phyloP scores from a whole-genome alignment of 1,284 basidiomycete genomes.

The Microbotryum scabiosae region DNA sequence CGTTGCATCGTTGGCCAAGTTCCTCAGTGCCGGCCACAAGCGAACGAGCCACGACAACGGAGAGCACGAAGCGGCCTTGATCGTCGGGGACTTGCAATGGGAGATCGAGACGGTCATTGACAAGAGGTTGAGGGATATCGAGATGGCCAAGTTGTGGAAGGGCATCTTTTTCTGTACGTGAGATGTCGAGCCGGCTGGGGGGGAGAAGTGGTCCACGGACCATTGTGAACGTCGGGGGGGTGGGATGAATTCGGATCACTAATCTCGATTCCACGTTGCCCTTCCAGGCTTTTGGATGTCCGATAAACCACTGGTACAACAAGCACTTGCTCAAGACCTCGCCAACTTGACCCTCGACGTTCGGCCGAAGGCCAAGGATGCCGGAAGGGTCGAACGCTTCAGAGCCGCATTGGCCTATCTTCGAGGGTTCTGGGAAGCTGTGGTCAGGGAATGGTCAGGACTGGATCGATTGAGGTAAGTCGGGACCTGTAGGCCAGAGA shows the following conservation, averaged over 20 bases:
- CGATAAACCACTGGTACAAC: constrained; percentile 94
- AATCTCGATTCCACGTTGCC: not conserved
- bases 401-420: constrained; percentile 64
- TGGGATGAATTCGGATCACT: not conserved
- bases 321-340: constrained; percentile 76
- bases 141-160: constrained; percentile 93
- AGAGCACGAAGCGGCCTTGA: constrained; percentile 39
- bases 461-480: constrained; percentile 77
- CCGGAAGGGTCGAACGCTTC: constrained; percentile 24
- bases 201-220: not conserved
- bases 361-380: constrained; percentile 30
- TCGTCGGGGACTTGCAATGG: constrained; percentile 25
- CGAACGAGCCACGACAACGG: not conserved
- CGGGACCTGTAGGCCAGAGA: not conserved
- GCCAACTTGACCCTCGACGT: constrained; percentile 71
- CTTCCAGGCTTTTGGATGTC: constrained; percentile 94
- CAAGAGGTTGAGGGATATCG: constrained; percentile 50
- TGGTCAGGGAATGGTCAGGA: constrained; percentile 81
- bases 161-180: constrained; percentile 90
- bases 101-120: constrained; percentile 27
- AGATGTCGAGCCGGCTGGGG: not conserved
- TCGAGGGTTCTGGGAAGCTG: constrained; percentile 80
- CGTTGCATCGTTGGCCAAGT: constrained; percentile 24
- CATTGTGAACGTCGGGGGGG: too few species aligned
- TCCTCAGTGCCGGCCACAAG: constrained; percentile 27